phyloP scores from a whole-genome alignment of 805 yeast species.

The Candida qinlingensis region DNA sequence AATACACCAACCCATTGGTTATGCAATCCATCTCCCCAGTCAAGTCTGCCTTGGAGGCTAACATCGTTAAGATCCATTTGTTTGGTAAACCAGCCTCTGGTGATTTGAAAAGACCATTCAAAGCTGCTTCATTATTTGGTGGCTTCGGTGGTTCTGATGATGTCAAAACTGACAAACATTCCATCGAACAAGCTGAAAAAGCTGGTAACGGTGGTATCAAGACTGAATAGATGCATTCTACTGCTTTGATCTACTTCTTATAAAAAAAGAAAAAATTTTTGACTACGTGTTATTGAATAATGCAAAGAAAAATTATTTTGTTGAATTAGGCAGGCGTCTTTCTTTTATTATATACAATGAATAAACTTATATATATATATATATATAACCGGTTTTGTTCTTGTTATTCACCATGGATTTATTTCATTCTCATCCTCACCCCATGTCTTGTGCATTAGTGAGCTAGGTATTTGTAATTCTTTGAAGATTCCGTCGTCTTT shows the following conservation, averaged over 20 bases:
- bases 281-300: too few relatives aligned
- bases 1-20: slow-evolving; percentile 93
- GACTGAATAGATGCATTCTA: slow-evolving; percentile 14
- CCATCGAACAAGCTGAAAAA: slow-evolving; percentile 78
- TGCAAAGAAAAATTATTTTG: too few relatives aligned
- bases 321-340: not conserved
- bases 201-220: slow-evolving; percentile 86
- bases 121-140: slow-evolving; percentile 77
- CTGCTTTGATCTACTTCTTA: too few relatives aligned
- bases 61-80: slow-evolving; percentile 86
- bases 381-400: too few relatives aligned
- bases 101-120: slow-evolving; percentile 95
- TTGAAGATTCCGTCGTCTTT: slow-evolving; percentile 46
- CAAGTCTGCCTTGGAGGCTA: slow-evolving; percentile 84
- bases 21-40: slow-evolving; percentile 91
- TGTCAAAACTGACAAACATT: slow-evolving; percentile 78
- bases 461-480: slow-evolving; percentile 42
- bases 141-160: slow-evolving; percentile 40
- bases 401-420: slow-evolving; percentile 56
- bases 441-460: slow-evolving; percentile 48
- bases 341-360: not conserved
- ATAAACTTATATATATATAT: too few relatives aligned
- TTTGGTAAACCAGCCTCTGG: slow-evolving; percentile 80
- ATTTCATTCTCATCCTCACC: slow-evolving; percentile 43
- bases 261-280: too few relatives aligned